Base-by-base conservation (phyloP, 139 green algal species). In the Tetraselmis chui region DNA sequence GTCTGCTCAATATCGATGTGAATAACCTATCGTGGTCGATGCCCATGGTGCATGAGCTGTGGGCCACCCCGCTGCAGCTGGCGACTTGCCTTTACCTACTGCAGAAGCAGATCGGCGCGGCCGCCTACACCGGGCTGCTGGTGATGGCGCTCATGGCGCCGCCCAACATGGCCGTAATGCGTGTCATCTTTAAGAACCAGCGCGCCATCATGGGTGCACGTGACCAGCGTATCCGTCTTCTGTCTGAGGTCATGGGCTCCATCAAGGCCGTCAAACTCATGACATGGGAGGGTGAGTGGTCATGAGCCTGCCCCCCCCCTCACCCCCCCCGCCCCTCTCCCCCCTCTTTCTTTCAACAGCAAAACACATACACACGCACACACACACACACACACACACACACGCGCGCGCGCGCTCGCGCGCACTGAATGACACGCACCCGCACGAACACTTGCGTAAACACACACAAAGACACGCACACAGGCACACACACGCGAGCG, bases 51-150 rank as follows among this genome's bases (percentile, higher is more conserved):
- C 90, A 96, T 80, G 93, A 98, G 85, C 87, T 98, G 1, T 97
- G 91, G 91, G 92, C 84, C 59, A 84, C 98, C 83, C 93, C 94
- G 5, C 59, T 93, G 25, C 93, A 98, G 88, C 93, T 98, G 23
- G 79, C 59, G 0, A 81, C 93, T 1, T 94, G 93, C 1, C 90
- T 98, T 67, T 92, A 84, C 77, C 89, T 98, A 79, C 90, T 98
- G 74, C 97, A 97, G 83, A 89, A 80, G 11, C 92, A 98, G 91
- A 92, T 92, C 45, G 45, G 31, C 77, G n/a, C 77, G 11, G 45
- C 45, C 11, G 45, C 45, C 11, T 67, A 67, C 45, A 67, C 76
- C 30, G 79, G 79, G 59, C 79, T 83, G 29, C 25, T 23, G 29
- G 79, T 83, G 2, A 83, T 58, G 79, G 30, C 80, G 29, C n/a